Evolutionary conservation across 257 asterid genomes (phyloP), one percentile per base, ranked within the genome.

Genomic region (Nicotiana attenuata): DNA sequence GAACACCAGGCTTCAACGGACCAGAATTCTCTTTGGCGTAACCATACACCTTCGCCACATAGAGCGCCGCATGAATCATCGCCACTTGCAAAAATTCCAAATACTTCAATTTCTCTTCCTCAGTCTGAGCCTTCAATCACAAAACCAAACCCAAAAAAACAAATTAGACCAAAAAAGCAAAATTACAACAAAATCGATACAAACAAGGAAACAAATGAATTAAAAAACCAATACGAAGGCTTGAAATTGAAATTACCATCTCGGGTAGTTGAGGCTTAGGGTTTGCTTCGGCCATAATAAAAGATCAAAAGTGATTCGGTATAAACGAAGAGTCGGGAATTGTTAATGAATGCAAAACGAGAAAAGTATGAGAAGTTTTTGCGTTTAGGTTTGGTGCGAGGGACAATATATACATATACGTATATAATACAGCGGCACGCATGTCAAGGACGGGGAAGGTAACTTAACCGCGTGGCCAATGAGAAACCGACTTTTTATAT

Each of bases 11-110:
- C 87, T 93, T 93, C 86, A 95, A 86, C 5, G 98, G 98, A 22
- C 99, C 99, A 1, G 97, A 91, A 38, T 90, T 93, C 80, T 92
- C 94, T 91, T 92, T 93, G 22, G 98, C 97, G 83, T 86, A 92
- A 76, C 47, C 81, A 88, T 95, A 93, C 41, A 92, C 84, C 79
- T 87, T 93, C 15, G 92, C 91, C 22, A 93, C 89, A 86, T 65
- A 88, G 81, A 93, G 33, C 76, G 90, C 71, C 35, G 92, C 90
- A 35, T 91, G 97, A 4, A 95, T 55, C 2, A 89, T 82, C 28
- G 91, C 91, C 3, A 87, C 88, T 84, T 93, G 98, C 35, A 95
- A 94, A 81, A 95, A 95, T 67, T 91, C 92, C 56, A 95, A 81
- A 86, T 92, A 92, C 83, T 93, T 92, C 78, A 93, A 88, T 84